Evolutionary conservation across 139 green algal species (phyloP), one percentile per base, ranked within the genome.

Genomic region (Chlorella sp.): DNA sequence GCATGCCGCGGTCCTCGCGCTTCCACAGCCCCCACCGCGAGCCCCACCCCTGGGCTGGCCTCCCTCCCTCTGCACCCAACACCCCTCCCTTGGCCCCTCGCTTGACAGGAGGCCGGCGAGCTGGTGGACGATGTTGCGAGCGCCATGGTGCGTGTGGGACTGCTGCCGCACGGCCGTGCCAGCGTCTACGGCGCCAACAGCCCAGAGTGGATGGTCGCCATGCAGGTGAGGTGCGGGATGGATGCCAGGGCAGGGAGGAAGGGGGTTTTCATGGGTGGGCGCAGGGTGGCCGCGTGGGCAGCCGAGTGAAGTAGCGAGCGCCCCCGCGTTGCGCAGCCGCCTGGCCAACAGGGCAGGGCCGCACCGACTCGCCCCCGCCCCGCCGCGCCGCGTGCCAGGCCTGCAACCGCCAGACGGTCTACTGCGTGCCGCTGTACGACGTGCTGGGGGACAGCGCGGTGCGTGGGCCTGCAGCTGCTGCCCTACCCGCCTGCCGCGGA

Each of bases 361-460:
- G 33, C 23, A 48, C 5, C 33, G 12, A 58, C 64, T 42, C 23
- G 17, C 5, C 38, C 64, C 41, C 38, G 9, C 64, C 14, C 41
- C 41, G 21, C 6, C 36, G 15, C 64, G 33, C 3, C 67, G 19
- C 3, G 5, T 36, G 29, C 7, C 72, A 77, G 72, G 72, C 72
- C 6, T 77, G 72, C 72, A 77, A 77, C 72, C 58, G 60, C 41
- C 46, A 77, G 27, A 63, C 35, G 19, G 31, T 77, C 17, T 68
- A 42, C 33, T 77, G 72, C 72, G 94, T 98, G 59, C 94, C 94
- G 0, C 80, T 98, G 64, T 98, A 98, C 66, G 94, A 98, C 74
- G 91, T 88, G 8, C 84, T 98, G 72, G 93, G 93, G 25, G 90
- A 93, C 68, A 83, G 77, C 25, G 88, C 90, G 0, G 77, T 97